Base-by-base conservation (phyloP, 208 protist species). In the Acanthamoeba royreba region DNA sequence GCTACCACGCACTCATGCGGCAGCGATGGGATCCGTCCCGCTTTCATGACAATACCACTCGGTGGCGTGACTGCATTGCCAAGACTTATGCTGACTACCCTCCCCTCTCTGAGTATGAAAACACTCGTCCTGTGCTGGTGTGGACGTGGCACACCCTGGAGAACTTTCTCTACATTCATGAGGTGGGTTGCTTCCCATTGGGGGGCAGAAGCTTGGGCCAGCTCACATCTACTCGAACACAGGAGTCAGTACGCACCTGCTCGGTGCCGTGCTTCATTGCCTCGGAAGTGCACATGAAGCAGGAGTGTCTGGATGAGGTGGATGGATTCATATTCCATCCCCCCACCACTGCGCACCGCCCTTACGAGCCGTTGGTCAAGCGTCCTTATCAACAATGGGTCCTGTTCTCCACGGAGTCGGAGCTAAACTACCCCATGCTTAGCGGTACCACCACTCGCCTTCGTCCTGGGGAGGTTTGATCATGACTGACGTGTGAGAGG, bases 91-190 rank as follows among this genome's bases (percentile, higher is more conserved):
- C 87, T 13, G 87, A 79, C 38, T 92, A 79, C n/a, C 42, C 63
- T 15, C 28, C 87, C 35, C 1, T 77, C 38, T 46, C 42, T 33
- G 87, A 92, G 17, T 92, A 92, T 40, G 46, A 69, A 33, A 11
- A 79, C 40, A 83, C 72, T 38, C 4, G 87, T 31, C 87, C 87
- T 3, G 87, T 92, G 19, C 40, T 92, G 9, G 58, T 92, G 5
- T 92, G 52, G 87, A 77, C 87, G 2, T 92, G 87, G 87, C 87
- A 92, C n/a, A 69, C 87, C 1, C 61, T 92, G 52, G 87, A 92
- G 28, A 92, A 92, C 87, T 92, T 92, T 25, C 61, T 92, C 42
- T 92, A 81, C 87, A 92, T 92, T 28, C 87, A 92, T 52, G 55
- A 74, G 87, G 87, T 92, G 4, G 1, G 31, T 25, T 43, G 58